Base-by-base conservation (phyloP, 2,329 filamentous ascomycete species). In the Cladophialophora carrionii region DNA sequence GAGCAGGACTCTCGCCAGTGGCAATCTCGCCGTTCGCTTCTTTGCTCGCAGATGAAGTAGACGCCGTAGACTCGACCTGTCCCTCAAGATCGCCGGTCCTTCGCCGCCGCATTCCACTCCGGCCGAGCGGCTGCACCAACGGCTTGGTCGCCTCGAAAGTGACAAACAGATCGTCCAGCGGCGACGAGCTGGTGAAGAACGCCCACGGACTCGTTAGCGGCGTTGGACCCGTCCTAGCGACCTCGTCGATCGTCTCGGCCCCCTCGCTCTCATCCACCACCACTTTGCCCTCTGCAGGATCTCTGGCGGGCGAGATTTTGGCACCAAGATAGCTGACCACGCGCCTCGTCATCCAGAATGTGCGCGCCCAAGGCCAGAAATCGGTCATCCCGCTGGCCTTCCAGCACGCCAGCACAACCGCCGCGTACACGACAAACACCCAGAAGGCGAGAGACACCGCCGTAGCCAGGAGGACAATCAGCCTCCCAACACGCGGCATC, bases 301-400 rank as follows among this genome's bases (percentile, higher is more conserved):
- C 48, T n/a, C n/a, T 22, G 12, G 17, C 17, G 1, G 55, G 12
- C 9, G 43, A 46, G 41, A 46, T n/a, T 22, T 26, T 20, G 17
- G 61, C 53, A 17, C 56, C 34, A 17, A 59, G 2, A 31, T 58
- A 58, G 12, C n/a, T n/a, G 17, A 59, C 55, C 7, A 59, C 22
- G 17, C 4, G 2, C 8, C 48, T 32, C 2, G 61, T 63, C 55
- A 63, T 41, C 34, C 7, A 43, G 78, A 74, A 73, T 62, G 14
- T 80, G 76, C 78, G 41, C 82, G 80, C 73, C 83, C 78, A 34
- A 77, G 20, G 66, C 64, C 61, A 71, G 56, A 68, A 71, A 51
- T n/a, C 71, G 49, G 12, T 26, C 29, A 29, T 61, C 24, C 26
- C 22, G 26, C 52, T 55, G 12, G 26, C 52, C n/a, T 31, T 37